Base-by-base conservation (phyloP, 129 eudicot genomes). In the carrot (Daucus carota) region DNA sequence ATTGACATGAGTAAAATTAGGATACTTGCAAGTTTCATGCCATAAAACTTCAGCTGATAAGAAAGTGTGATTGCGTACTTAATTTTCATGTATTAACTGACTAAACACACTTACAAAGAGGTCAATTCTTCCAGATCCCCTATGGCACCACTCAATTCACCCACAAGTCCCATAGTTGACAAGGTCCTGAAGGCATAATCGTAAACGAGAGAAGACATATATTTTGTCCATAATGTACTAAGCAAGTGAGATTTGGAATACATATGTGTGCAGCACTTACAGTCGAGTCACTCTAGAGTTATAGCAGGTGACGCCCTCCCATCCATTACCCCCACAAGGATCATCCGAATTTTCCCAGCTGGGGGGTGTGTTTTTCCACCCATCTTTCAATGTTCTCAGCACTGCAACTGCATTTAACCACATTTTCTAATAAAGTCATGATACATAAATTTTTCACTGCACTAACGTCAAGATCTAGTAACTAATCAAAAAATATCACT, bases 221-320 rank as follows among this genome's bases (percentile, higher is more conserved):
- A 43, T 43, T 4, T 0, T 8, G 14, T 43, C 11, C 0, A 43
- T 43, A 1, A 43, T 43, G 46, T 43, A 8, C 46, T 10, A 43
- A 43, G 0, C 46, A 43, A 43, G 46, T 2, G 15, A 8, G 9
- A 40, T 40, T 40, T 6, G 0, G 5, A 36, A 36, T 36, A 36
- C 40, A 36, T 36, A 36, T 36, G 40, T 36, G 8, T 40, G 43
- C 6, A 40, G 6, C 54, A 79, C 92, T 85, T 34, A 88, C 92
- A 88, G 57, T 7, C 86, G 77, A 28, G 83, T 80, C 15, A 88
- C 85, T 77, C 94, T 88, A 13, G 96, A 83, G 79, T 82, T 87
- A 83, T 83, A 84, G 81, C 98, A 93, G 18, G 89, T 80, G 76
- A 93, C 87, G 31, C 96, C 96, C 72, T 90, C 98, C 98, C 98